Conservation (phyloP, 2,329 filamentous ascomycete genomes). For the Gnomoniopsis smithogilvyi region DNA sequence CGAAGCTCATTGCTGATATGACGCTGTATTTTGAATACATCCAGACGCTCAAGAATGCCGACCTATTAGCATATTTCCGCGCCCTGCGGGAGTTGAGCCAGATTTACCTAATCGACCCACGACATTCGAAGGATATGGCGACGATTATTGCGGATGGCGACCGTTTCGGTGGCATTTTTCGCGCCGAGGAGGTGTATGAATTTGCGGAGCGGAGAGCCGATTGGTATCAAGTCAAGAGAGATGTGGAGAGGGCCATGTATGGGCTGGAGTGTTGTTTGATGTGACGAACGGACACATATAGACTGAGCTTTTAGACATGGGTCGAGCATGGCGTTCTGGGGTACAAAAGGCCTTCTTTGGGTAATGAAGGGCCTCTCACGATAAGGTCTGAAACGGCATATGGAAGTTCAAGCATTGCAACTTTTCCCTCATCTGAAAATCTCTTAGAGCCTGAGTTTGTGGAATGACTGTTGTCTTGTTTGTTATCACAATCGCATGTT, state of each 20-base stretch:
- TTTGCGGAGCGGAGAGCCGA: slow-evolving; percentile 92
- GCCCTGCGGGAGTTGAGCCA: slow-evolving; percentile 90
- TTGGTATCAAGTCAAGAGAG: slow-evolving; percentile 85
- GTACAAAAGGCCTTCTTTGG: neutral
- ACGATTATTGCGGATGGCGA: slow-evolving; percentile 90
- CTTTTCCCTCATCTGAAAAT: too few species aligned
- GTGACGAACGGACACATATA: slow-evolving; percentile 44
- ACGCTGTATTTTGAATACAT: slow-evolving; percentile 90
- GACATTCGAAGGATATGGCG: slow-evolving; percentile 90
- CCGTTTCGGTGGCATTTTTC: slow-evolving; percentile 87
- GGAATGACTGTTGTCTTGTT: too few species aligned
- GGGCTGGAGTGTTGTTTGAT: slow-evolving; percentile 85
- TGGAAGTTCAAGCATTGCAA: too few species aligned
- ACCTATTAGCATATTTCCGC: slow-evolving; percentile 85
- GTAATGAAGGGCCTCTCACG: neutral
- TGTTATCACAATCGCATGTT: too few species aligned
- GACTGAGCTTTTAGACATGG: neutral
- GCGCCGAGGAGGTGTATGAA: slow-evolving; percentile 95
- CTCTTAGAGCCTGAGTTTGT: too few species aligned
- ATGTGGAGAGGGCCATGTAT: slow-evolving; percentile 96
- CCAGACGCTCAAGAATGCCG: slow-evolving; percentile 73
- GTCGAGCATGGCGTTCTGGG: neutral
- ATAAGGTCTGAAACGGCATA: too few species aligned
- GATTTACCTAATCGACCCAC: slow-evolving; percentile 87
- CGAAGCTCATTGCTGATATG: slow-evolving; percentile 95